A percentile compares a stretch with the other conserved stretches of the same genome.
Conservation (phyloP, 2,329 filamentous ascomycete species). For the Penicillium decumbens region DNA sequence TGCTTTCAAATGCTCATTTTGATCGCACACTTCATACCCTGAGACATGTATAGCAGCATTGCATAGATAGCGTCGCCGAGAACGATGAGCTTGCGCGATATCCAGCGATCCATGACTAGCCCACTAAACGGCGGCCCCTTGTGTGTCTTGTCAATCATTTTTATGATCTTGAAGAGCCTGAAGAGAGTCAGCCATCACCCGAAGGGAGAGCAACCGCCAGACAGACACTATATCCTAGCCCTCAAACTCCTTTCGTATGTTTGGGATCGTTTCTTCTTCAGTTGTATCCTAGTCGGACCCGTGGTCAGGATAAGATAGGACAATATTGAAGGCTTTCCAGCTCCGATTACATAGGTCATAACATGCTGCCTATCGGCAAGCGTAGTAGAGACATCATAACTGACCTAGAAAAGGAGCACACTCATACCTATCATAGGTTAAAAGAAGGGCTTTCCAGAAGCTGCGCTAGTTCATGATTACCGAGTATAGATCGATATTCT, state of each 20-base stretch:
- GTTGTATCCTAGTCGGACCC: conserved; percentile 22
- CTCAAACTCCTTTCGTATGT: conserved; percentile 29
- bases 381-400: conserved; percentile 4
- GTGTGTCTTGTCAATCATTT: conserved; percentile 12
- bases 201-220: not conserved
- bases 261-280: conserved; percentile 19
- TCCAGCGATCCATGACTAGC: conserved; percentile 9
- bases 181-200: not conserved
- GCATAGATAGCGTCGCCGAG: conserved; percentile 12
- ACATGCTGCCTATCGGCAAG: conserved; percentile 35
- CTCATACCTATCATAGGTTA: conserved; percentile 37
- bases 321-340: conserved; percentile 46
- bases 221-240: conserved; percentile 20
- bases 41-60: conserved; percentile 14
- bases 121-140: conserved; percentile 28
- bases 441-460: conserved; percentile 38
- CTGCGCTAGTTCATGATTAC: conserved; percentile 36
- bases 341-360: conserved; percentile 43
- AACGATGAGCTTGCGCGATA: conserved; percentile 4
- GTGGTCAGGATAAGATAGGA: conserved; percentile 42
- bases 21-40: conserved; percentile 1
- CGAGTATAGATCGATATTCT: conserved; percentile 37
- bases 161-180: conserved; percentile 29
- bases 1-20: no score
- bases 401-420: not conserved